phyloP scores from a whole-genome alignment of 208 protist species.

The Dictyostelium gargantuum region DNA sequence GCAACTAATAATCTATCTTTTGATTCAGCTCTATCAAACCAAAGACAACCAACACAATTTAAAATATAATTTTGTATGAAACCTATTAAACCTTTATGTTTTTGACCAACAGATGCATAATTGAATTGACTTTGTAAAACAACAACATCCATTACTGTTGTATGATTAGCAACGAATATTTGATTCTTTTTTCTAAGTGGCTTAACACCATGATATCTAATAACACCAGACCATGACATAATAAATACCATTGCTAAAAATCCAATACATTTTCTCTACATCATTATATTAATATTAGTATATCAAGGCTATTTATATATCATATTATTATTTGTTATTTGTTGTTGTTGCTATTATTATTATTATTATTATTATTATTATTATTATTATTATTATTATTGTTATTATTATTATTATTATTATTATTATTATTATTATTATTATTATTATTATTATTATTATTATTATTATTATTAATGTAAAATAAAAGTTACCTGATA shows the following conservation, averaged over 20 bases:
- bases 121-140: conserved; percentile 72
- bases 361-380: no score
- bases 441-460: not conserved
- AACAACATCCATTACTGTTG: conserved; percentile 80
- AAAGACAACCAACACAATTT: conserved; percentile 78
- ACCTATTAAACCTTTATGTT: conserved; percentile 75
- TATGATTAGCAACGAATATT: conserved; percentile 84
- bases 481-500: conserved; percentile 34
- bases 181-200: conserved; percentile 71
- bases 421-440: conserved; percentile 9
- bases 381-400: no score
- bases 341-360: no score
- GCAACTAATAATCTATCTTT: conserved; percentile 73
- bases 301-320: no score
- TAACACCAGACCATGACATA: conserved; percentile 75
- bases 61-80: conserved; percentile 83
- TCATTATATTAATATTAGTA: no score
- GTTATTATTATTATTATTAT: no score
- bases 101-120: conserved; percentile 79
- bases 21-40: conserved; percentile 82
- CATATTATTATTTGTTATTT: no score
- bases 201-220: conserved; percentile 77
- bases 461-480: not conserved
- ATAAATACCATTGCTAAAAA: conserved; percentile 54
- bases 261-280: conserved; percentile 17